Base-by-base conservation (phyloP, 345 rosid genomes). In the Raphanus raphanistrum region DNA sequence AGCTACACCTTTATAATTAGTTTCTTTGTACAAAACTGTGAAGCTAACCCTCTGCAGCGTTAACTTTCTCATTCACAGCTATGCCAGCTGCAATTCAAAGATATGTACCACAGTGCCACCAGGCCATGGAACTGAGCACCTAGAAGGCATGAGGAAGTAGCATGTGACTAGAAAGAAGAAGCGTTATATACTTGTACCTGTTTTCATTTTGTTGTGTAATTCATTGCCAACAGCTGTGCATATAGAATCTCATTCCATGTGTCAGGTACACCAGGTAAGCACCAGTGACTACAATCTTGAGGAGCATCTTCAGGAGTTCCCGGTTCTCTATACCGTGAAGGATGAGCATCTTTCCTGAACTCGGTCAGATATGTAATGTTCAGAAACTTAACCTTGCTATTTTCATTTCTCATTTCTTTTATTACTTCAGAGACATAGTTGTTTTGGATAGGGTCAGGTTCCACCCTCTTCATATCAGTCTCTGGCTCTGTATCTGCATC, bases 281-380 rank as follows among this genome's bases (percentile, higher is more conserved):
- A 95, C 96, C 99, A 95, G 64, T 91, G 97, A 85, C 98, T 90
- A 85, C 96, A 92, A 68, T 91, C 98, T 76, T 92, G 93, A 6
- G 97, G 89, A 79, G 94, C 96, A 64, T 80, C 77, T 31, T 66
- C 67, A 2, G 84, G 85, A 64, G 87, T 91, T 43, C 91, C 92
- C 0, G 89, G 92, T 76, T 91, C 96, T 21, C 94, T 87, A 80
- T 85, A 79, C 59, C 72, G 74, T 4, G 97, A 90, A 28, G 97
- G 98, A 71, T 95, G 97, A 57, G 88, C 89, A 12, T 94, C 92
- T 8, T 70, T 85, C 73, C 97, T 86, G 81, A 85, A 83, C 82
- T 82, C 88, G 0, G 97, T 82, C 84, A 94, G 79, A 80, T 82
- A 78, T 75, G 94, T 90, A 38, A 92, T 86, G 86, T 94, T 89